Conservation (phyloP, 164 flowering plant genomes). For the Vitis amurensis region DNA sequence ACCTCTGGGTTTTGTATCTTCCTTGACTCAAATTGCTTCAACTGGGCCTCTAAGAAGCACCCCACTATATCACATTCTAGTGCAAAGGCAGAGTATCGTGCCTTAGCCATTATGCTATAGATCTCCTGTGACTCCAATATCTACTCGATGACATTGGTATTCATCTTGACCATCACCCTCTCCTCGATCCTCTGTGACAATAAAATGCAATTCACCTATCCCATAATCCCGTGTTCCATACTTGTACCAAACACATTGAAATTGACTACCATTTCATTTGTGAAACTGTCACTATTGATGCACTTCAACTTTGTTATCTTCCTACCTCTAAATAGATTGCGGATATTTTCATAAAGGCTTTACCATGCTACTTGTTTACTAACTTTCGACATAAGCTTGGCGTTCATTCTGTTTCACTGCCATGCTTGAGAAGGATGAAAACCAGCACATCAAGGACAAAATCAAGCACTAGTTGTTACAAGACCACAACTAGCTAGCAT, state of each 20-base stretch:
- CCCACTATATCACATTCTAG: constrained; percentile 2
- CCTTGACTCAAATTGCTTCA: background rate
- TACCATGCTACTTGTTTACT: too few species aligned
- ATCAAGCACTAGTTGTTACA: too few species aligned
- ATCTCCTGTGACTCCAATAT: background rate
- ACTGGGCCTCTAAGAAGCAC: constrained; percentile 7
- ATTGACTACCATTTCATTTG: background rate
- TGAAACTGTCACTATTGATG: too few species aligned
- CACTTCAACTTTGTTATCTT: too few species aligned
- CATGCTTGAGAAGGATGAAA: too few species aligned
- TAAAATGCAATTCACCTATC: background rate
- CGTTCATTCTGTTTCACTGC: too few species aligned
- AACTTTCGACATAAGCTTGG: too few species aligned
- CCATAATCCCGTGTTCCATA: background rate
- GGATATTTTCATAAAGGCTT: too few species aligned
- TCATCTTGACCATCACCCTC: background rate
- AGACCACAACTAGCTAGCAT: too few species aligned
- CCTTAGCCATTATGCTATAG: background rate
- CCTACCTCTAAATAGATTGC: too few species aligned
- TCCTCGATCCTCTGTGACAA: background rate
- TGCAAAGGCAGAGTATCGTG: constrained; percentile 2
- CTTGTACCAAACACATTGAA: background rate
- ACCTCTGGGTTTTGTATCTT: background rate
- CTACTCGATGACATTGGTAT: background rate
- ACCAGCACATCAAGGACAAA: too few species aligned